Evolutionary conservation across 805 yeast genomes (phyloP).

Genomic region (Cyberlindnera xishuangbannaensis): DNA sequence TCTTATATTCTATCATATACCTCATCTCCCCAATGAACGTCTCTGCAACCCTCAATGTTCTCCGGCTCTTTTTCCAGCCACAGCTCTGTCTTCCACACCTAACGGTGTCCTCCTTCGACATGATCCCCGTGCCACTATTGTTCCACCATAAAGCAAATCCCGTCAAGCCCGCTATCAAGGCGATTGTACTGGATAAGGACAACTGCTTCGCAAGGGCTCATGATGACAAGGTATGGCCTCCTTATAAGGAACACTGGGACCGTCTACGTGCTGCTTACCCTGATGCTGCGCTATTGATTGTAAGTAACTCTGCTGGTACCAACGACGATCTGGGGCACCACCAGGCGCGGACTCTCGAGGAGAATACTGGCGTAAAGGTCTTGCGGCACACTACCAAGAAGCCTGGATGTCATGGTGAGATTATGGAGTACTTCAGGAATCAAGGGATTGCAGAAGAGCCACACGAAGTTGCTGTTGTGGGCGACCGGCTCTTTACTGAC

Average conservation of each 20-base stretch:
- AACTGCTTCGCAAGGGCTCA: slow-evolving; percentile 89
- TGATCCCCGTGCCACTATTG: slow-evolving; percentile 48
- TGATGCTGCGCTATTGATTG: slow-evolving; percentile 60
- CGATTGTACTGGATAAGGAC: slow-evolving; percentile 87
- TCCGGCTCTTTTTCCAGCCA: slow-evolving; percentile 56
- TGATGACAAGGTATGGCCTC: slow-evolving; percentile 75
- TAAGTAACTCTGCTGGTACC: slow-evolving; percentile 92
- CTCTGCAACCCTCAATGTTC: slow-evolving; percentile 70
- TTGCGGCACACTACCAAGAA: slow-evolving; percentile 70
- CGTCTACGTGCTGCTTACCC: slow-evolving; percentile 53
- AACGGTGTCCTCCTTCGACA: slow-evolving; percentile 50
- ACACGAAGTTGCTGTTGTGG: slow-evolving; percentile 74
- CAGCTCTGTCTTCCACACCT: slow-evolving; percentile 64
- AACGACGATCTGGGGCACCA: slow-evolving; percentile 55
- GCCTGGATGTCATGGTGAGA: slow-evolving; percentile 74
- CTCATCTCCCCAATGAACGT: too few relatives aligned
- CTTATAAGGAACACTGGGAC: slow-evolving; percentile 53
- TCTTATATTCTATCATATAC: too few relatives aligned
- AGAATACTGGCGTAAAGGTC: slow-evolving; percentile 61
- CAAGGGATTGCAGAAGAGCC: slow-evolving; percentile 41
- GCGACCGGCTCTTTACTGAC: slow-evolving; percentile 90
- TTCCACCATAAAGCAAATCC: slow-evolving; percentile 25
- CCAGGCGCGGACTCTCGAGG: slow-evolving; percentile 61
- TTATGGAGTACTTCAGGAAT: slow-evolving; percentile 49
- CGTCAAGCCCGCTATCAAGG: slow-evolving; percentile 52